A percentile compares a stretch with the other conserved stretches of the same genome.
phyloP scores from a whole-genome alignment of 192 early-diverging fungal genomes.

The Lunasporangiospora selenospora region DNA sequence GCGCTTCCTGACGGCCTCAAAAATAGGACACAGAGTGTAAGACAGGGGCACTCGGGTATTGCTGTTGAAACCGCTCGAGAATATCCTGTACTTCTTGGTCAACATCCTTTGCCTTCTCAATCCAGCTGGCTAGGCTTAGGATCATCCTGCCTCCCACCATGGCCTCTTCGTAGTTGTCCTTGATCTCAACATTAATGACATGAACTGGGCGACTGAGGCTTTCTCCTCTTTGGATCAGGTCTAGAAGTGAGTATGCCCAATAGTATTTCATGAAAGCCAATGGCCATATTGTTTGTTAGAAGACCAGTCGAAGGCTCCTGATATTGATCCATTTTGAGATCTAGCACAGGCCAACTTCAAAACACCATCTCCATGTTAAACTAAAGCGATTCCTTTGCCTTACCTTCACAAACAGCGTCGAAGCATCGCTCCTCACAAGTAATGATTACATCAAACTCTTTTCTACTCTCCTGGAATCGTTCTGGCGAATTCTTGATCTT shows the following conservation, averaged over 20 bases:
- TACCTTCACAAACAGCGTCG: constrained; percentile 92
- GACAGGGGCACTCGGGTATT: constrained; percentile 59
- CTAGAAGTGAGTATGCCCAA: too few species aligned
- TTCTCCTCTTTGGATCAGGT: constrained; percentile 76
- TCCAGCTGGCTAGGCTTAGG: constrained; percentile 74
- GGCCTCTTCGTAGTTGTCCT: constrained; percentile 93
- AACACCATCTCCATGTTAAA: background rate
- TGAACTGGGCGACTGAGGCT: constrained; percentile 77
- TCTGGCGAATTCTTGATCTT: constrained; percentile 91
- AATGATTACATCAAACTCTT: constrained; percentile 89
- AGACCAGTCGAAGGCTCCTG: background rate
- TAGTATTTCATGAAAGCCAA: background rate
- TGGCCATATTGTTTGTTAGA: background rate
- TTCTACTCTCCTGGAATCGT: constrained; percentile 77
- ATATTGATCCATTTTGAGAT: too few species aligned
- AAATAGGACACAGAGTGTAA: constrained; percentile 71
- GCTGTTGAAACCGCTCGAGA: constrained; percentile 73
- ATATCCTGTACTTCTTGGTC: constrained; percentile 87
- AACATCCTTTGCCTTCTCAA: constrained; percentile 71
- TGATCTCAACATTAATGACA: constrained; percentile 96
- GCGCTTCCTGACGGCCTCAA: too few species aligned
- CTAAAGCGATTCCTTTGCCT: background rate
- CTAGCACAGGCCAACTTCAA: background rate
- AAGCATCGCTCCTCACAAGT: constrained; percentile 97
- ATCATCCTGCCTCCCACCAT: constrained; percentile 85